Conservation (phyloP, 345 rosid genomes). For the Noccaea bulbosa region DNA sequence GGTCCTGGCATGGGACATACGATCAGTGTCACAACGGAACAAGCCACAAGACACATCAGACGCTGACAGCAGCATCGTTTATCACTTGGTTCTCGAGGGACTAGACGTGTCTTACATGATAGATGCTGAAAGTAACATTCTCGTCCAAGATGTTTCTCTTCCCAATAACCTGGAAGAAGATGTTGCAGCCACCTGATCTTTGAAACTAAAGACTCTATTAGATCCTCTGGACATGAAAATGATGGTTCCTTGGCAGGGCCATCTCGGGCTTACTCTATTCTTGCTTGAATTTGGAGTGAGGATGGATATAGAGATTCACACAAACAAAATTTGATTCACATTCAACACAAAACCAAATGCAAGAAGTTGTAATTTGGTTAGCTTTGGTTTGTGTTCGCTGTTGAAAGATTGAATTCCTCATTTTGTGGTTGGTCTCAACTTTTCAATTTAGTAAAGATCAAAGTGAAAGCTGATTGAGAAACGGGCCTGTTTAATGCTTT, state of each 20-base stretch:
- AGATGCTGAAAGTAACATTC: constrained; percentile 57
- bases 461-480: background rate
- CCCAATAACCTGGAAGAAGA: constrained; percentile 31
- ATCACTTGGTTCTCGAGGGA: constrained; percentile 80
- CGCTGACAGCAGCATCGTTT: constrained; percentile 40
- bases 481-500: background rate
- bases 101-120: constrained; percentile 76
- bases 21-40: constrained; percentile 78
- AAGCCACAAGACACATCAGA: constrained; percentile 49
- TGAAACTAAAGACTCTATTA: background rate
- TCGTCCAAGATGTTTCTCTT: constrained; percentile 54
- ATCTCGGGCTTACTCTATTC: background rate
- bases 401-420: background rate
- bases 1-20: constrained; percentile 94
- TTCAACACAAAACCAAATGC: background rate
- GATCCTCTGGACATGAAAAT: constrained; percentile 10
- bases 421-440: too few relatives aligned
- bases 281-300: background rate
- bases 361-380: background rate
- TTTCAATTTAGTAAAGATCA: too few relatives aligned
- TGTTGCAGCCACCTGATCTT: constrained; percentile 25
- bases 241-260: background rate
- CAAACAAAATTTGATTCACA: background rate
- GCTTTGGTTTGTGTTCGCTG: background rate
- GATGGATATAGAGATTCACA: background rate